Base-by-base conservation (phyloP, 257 asterid species). In the Jasminum sambac region DNA sequence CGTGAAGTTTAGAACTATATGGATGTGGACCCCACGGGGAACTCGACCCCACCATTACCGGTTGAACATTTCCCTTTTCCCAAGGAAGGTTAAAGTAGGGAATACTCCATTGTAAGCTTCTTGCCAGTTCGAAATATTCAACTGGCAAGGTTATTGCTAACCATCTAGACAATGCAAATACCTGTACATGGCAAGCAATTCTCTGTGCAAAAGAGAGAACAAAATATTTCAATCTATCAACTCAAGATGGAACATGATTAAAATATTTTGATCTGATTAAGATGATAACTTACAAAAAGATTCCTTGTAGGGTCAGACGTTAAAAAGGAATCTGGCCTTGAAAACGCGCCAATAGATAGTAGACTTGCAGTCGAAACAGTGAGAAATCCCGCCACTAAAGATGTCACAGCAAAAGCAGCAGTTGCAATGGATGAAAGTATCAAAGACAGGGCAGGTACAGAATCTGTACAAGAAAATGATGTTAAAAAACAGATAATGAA, bases 51-150 rank as follows among this genome's bases (percentile, higher is more conserved):
- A 81, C 88, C 83, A 84, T 77, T 62, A 77, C 43, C 11, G 84
- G 70, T 55, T 44, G 72, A 58, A 12, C 23, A 43, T 72, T 55
- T 36, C 64, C 82, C 24, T 59, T 80, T 82, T 94, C 97, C 99
- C 99, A 94, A 8, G 96, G 99, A 76, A 94, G 95, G 63, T 58
- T 82, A 76, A 88, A 84, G 84, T 91, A 94, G 48, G 99, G 97
- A 68, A 94, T 81, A 61, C 95, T 94, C 99, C 99, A 94, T 24
- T 85, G 93, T 39, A 91, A 72, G 69, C 96, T 95, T 82, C 92
- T 83, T 52, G 90, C 74, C 64, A 94, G 86, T 77, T 94, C 97
- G 40, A 88, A 89, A 72, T 88, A 94, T 72, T 94, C 96, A 13
- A 91, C 85, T 1, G 99, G 99, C 75, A 89, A 80, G 25, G 89